Percentiles rank a stretch among this genome's conserved stretches.
Evolutionary conservation across 495 filamentous ascomycete species (phyloP).

Genomic region (Astrocystis sublimbata): DNA sequence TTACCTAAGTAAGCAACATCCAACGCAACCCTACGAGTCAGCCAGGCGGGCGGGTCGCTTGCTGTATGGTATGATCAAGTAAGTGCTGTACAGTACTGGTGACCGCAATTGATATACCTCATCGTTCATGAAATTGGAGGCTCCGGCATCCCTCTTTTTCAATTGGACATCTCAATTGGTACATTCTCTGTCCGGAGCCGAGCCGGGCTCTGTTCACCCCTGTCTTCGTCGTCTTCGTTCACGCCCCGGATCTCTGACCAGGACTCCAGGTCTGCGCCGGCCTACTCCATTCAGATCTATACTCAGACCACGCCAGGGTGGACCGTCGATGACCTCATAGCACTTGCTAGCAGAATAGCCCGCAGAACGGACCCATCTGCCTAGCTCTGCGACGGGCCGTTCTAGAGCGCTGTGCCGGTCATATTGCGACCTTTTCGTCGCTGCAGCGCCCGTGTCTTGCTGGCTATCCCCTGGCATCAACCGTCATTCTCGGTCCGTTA

Average conservation of each 20-base stretch:
- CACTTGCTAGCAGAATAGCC: slow-evolving; percentile 17
- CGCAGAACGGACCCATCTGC: slow-evolving; percentile 23
- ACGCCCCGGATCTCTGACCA: not conserved
- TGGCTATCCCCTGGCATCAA: slow-evolving; percentile 5
- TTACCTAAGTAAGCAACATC: not conserved
- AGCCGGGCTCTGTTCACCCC: not conserved
- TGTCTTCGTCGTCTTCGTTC: not conserved
- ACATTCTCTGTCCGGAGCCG: not conserved
- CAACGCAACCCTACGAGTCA: not conserved
- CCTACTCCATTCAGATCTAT: slow-evolving; percentile 2
- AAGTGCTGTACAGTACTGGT: slow-evolving; percentile 1
- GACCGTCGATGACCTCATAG: slow-evolving; percentile 34
- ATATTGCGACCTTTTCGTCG: slow-evolving; percentile 4
- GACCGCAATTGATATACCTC: not conserved
- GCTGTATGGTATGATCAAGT: not conserved
- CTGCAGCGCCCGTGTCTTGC: not conserved
- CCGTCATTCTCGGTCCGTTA: slow-evolving; percentile 16
- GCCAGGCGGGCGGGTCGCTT: not conserved
- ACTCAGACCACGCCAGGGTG: slow-evolving; percentile 24
- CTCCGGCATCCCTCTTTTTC: not conserved
- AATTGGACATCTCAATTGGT: no score
- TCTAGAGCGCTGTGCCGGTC: slow-evolving; percentile 9
- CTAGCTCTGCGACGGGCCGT: slow-evolving; percentile 22
- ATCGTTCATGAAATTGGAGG: no score
- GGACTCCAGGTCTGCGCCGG: no score